These are phyloP conservation scores for Puccinia polysora DNA, from an alignment of 1,284 basidiomycete genomes.

Conservation along the genomic window DNA sequence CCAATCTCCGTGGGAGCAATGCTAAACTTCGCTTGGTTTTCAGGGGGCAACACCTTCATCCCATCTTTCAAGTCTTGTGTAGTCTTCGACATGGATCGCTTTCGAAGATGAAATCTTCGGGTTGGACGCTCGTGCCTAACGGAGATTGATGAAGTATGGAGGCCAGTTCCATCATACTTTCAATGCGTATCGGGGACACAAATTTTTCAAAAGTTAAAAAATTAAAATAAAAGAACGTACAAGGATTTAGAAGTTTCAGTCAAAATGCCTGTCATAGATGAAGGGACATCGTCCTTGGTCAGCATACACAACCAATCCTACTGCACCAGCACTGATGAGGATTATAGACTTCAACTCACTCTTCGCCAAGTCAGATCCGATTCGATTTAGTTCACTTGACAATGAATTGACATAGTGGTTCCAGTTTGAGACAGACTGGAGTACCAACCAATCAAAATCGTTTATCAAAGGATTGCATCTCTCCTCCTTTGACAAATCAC, in stretches of 20 bases:
- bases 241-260: not conserved
- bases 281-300: not conserved
- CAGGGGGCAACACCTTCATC: not conserved
- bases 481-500: not conserved
- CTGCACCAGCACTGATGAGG: not conserved
- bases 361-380: not conserved
- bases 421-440: constrained; percentile 1
- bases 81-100: not conserved
- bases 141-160: not conserved
- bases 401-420: not conserved
- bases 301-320: not conserved
- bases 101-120: not conserved
- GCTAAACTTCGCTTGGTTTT: not conserved
- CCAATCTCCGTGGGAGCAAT: not conserved
- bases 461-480: not conserved
- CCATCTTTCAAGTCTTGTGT: not conserved
- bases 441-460: constrained; percentile 4
- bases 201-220: no score
- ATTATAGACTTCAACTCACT: not conserved
- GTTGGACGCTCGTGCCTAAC: not conserved
- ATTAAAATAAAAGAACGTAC: no score
- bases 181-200: no score
- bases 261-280: not conserved
- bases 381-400: not conserved
- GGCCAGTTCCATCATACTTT: no score